Base-by-base conservation (phyloP, 495 filamentous ascomycete genomes). In the Penicillium dipodomyicola region DNA sequence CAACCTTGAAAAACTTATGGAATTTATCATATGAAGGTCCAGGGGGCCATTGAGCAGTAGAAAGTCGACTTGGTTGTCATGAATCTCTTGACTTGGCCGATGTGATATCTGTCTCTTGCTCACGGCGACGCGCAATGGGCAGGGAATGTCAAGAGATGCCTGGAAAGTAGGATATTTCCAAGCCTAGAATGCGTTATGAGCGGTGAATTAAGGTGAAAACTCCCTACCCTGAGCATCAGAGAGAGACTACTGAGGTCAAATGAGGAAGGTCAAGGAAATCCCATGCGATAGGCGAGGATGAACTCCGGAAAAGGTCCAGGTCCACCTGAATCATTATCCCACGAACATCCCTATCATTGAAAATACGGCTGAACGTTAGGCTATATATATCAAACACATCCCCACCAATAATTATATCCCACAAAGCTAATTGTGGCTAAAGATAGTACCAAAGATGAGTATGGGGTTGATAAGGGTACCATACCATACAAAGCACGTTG, bases 381-480 rank as follows among this genome's bases (percentile, higher is more conserved):
- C 49, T 45, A 17, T 22, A 22, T 22, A 54, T 47, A 33, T 33
- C 30, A 47, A 44, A 54, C 20, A 45, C 43, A 17, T 7, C 30
- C 3, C 52, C 52, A 54, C 52, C 52, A 52, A 54, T 59, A 54
- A 59, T 59, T 42, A 40, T 49, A 54, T 49, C n/a, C 22, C 43
- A 46, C 33, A 52, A 52, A 40, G 20, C 10, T 52, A 39, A 39
- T 19, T 12, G 12, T 29, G 23, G 27, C 58, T 60, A 60, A 61
- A 52, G 53, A 61, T 52, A 61, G 58, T 44, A 49, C 45, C 19
- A 29, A 25, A 49, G 46, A 47, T 12, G 14, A 52, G n/a, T 55
- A 50, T 55, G 52, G 50, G 57, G 56, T 40, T 27, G 30, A 32
- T 51, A 45, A 56, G 32, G 32, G 23, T 12, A 49, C 22, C 14